phyloP scores from a whole-genome alignment of 352 stramenopile genomes.

The Pythium vanterpoolii region DNA sequence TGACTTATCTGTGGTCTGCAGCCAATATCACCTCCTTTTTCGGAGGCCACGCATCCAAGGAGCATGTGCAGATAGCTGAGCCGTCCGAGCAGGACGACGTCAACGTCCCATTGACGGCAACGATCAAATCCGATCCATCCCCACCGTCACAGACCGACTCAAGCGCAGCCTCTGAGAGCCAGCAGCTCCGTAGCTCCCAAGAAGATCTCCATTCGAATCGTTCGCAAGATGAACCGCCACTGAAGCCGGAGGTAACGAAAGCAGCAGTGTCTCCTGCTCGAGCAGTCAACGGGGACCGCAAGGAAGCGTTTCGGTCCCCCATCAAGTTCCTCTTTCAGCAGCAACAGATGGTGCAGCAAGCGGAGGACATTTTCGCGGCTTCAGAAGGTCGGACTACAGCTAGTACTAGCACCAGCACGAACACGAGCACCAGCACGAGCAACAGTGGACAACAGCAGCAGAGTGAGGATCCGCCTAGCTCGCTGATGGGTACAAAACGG shows the following conservation, averaged over 20 bases:
- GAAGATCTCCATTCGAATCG: not conserved
- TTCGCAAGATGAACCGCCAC: not conserved
- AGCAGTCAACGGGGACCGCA: constrained; percentile 15
- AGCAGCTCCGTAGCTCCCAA: not conserved
- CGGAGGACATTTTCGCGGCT: constrained; percentile 16
- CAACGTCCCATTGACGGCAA: too few relatives aligned
- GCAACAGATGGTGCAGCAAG: constrained; percentile 23
- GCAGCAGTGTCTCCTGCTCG: not conserved
- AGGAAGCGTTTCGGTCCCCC: constrained; percentile 18
- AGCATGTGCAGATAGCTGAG: not conserved
- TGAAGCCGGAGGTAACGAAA: not conserved
- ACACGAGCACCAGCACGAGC: not conserved
- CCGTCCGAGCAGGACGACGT: not conserved
- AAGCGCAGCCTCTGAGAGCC: not conserved
- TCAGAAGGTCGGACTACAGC: constrained; percentile 1
- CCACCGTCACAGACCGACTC: constrained; percentile 1
- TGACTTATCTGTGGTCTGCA: constrained; percentile 12
- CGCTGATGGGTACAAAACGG: constrained; percentile 32
- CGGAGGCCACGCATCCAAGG: constrained; percentile 1
- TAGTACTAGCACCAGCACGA: not conserved
- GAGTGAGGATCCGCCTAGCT: not conserved
- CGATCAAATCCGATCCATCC: not conserved
- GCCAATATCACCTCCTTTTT: constrained; percentile 76
- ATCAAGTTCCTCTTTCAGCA: constrained; percentile 22
- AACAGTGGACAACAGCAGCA: too few relatives aligned